Evolutionary conservation across 371 early-diverging fungal species (phyloP), one percentile per base, ranked within the genome.

Genomic region (Smittium mucronatum): DNA sequence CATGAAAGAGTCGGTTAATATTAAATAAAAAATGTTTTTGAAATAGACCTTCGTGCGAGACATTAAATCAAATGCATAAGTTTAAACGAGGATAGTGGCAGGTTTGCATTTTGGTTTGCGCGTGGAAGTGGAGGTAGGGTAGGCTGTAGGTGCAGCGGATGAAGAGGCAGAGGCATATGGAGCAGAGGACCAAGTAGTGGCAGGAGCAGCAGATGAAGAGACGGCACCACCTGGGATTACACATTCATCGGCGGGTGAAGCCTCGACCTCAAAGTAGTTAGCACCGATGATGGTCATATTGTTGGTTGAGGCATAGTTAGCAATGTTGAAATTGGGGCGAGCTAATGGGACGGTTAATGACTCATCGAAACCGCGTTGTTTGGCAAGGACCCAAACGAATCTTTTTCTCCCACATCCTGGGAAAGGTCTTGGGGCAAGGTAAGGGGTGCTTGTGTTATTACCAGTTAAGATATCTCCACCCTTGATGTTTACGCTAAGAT

Each of bases 381-480:
- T 36, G n/a, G n/a, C n/a, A n/a, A n/a, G n/a, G n/a, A n/a, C n/a
- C n/a, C n/a, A n/a, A n/a, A n/a, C n/a, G n/a, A 66, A 66, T 30
- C 67, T 34, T 29, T 66, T 66, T 30, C 30, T 30, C 21, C 67
- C 67, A 29, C 67, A 66, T 66, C 67, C 67, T 30, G 67, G 67
- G 67, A 66, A 66, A 2, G 67, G 67, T 34, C 35, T 66, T 59
- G 67, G 67, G 33, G 34, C 29, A 2, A 66, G 35, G 67, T 66
- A 66, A 29, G 67, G 58, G 29, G 67, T 66, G 30, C 33, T 35
- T 36, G 67, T 32, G 36, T 30, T 36, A 59, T 66, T 66, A 2
- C 67, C 67, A 32, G 35, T 29, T 15, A 5, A 15, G 15, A 66
- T 35, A 29, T 32, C 29, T 29, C 67, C 21, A 5, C 67, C 67